Evolutionary conservation across 257 asterid species (phyloP).

Genomic region (Fraxinus americana): DNA sequence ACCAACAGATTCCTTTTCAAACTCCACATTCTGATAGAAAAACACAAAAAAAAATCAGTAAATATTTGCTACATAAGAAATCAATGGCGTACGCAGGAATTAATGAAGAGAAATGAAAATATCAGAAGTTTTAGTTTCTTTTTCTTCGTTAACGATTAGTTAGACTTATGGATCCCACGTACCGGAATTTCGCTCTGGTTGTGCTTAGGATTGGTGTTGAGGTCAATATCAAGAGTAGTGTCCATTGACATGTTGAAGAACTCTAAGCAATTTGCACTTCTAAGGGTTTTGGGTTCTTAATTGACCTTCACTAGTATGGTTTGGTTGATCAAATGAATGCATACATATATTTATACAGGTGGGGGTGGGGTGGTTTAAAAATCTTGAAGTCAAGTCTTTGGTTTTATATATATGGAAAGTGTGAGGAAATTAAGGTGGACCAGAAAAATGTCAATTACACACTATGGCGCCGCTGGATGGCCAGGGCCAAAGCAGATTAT

Average conservation of each 20-base stretch:
- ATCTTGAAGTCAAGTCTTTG: neutral
- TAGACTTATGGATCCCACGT: neutral
- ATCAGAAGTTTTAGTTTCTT: neutral
- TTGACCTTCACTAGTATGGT: no score
- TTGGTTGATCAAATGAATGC: neutral
- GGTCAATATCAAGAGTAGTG: constrained; percentile 30
- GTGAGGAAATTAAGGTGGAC: neutral
- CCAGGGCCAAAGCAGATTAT: no score
- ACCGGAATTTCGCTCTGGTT: neutral
- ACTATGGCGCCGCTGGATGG: no score
- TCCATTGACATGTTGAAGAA: constrained; percentile 15
- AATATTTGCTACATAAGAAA: neutral
- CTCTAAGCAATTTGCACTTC: neutral
- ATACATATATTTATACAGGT: neutral
- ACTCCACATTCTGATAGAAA: constrained; percentile 26
- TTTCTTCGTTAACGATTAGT: neutral
- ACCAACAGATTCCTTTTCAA: constrained; percentile 17
- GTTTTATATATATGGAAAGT: neutral
- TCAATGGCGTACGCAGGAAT: neutral
- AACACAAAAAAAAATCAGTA: neutral
- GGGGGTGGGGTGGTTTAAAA: neutral
- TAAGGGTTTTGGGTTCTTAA: no score
- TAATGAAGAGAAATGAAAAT: neutral
- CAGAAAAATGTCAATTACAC: neutral
- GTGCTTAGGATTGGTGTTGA: constrained; percentile 26